Conservation (phyloP, 31 red algal genomes). For the Porphyra umbilicalis region DNA sequence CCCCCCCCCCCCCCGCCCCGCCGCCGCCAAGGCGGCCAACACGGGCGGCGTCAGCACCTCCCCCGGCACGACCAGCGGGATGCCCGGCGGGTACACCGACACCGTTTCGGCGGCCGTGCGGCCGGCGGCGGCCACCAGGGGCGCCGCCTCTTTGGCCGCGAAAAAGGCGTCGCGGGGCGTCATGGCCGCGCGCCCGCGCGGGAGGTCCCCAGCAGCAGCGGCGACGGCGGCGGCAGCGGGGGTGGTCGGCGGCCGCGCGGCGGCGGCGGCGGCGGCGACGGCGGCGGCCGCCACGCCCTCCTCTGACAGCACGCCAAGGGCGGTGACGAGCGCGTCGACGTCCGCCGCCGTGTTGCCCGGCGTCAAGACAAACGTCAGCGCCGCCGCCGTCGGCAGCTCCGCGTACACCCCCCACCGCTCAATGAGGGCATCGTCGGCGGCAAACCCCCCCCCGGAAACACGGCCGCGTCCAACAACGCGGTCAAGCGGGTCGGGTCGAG, state of each 20-base stretch:
- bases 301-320: slow-evolving; percentile 16
- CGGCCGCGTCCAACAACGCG: background rate
- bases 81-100: slow-evolving; percentile 85
- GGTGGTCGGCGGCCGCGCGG: background rate
- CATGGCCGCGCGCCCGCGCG: slow-evolving; percentile 11
- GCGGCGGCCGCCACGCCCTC: background rate
- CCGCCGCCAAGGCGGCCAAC: background rate
- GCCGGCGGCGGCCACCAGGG: slow-evolving; percentile 30
- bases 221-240: slow-evolving; percentile 2
- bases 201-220: background rate
- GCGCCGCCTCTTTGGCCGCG: slow-evolving; percentile 1
- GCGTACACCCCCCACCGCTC: slow-evolving; percentile 84
- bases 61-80: slow-evolving; percentile 76
- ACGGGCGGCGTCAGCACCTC: slow-evolving; percentile 18
- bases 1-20: background rate
- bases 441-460: slow-evolving; percentile 36
- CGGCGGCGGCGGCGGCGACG: background rate
- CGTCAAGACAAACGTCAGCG: slow-evolving; percentile 59
- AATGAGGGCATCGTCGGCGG: slow-evolving; percentile 59
- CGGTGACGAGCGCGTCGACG: slow-evolving; percentile 38
- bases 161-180: slow-evolving; percentile 68
- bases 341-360: slow-evolving; percentile 45
- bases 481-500: slow-evolving; percentile 16
- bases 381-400: slow-evolving; percentile 65
- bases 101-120: slow-evolving; percentile 48